Percentiles rank a stretch among this genome's conserved stretches.
Conservation (phyloP, 75 land plant genomes). For the Sequoiadendron giganteum region DNA sequence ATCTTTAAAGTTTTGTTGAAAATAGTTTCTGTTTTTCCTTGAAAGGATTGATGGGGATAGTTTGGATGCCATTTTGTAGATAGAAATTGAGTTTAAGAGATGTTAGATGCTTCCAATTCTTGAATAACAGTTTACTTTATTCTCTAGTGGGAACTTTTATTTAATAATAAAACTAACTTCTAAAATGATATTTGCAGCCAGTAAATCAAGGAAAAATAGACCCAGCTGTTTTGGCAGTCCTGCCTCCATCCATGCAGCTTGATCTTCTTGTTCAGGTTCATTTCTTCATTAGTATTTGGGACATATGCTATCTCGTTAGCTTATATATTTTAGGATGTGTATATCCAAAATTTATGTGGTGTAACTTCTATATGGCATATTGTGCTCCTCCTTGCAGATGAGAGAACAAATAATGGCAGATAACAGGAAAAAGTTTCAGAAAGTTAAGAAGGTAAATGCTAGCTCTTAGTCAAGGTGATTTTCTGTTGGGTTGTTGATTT, state of each 20-base stretch:
- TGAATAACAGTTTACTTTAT: neutral
- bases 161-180: neutral
- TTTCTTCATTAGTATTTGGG: neutral
- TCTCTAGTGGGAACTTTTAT: neutral
- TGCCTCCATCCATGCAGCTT: slow-evolving; percentile 98
- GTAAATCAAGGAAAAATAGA: slow-evolving; percentile 59
- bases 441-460: slow-evolving; percentile 78
- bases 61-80: neutral
- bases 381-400: slow-evolving; percentile 56
- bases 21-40: neutral
- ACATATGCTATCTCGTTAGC: neutral
- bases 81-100: neutral
- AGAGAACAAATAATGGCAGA: slow-evolving; percentile 96
- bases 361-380: slow-evolving; percentile 4
- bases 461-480: neutral
- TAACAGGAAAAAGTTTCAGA: slow-evolving; percentile 93
- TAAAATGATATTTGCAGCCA: slow-evolving; percentile 52
- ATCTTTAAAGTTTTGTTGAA: neutral
- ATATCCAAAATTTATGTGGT: neutral
- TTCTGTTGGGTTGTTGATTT: neutral
- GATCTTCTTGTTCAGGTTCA: slow-evolving; percentile 95
- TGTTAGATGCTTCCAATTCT: neutral
- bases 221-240: slow-evolving; percentile 84
- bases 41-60: neutral
- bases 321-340: neutral